Percentiles rank a stretch among this genome's conserved stretches.
Evolutionary conservation across 192 early-diverging fungal species (phyloP).

Genomic region (Umbelopsis sp.): DNA sequence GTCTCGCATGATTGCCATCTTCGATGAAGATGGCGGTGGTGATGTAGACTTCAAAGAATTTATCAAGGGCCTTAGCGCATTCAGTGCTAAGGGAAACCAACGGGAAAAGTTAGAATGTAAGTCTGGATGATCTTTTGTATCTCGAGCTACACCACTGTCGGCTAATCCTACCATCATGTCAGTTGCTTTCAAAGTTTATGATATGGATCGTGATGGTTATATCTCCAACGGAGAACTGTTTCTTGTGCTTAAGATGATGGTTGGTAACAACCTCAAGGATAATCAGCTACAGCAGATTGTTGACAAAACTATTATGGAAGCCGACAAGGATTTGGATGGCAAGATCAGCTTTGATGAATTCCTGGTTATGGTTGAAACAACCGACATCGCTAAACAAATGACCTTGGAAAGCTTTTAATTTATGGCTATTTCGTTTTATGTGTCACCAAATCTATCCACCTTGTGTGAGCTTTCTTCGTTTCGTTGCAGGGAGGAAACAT

Average conservation of each 20-base stretch:
- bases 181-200: slow-evolving; percentile 99
- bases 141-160: not conserved
- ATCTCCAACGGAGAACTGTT: slow-evolving; percentile 99
- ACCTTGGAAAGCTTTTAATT: slow-evolving; percentile 76
- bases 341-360: slow-evolving; percentile 98
- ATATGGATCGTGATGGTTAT: slow-evolving; percentile 98
- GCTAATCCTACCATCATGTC: not conserved
- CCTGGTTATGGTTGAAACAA: slow-evolving; percentile 89
- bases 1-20: slow-evolving; percentile 92
- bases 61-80: slow-evolving; percentile 91
- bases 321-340: slow-evolving; percentile 93
- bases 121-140: slow-evolving; percentile 23
- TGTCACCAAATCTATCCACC: not conserved
- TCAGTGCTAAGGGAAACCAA: slow-evolving; percentile 93
- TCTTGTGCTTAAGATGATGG: slow-evolving; percentile 99
- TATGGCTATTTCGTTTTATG: not conserved
- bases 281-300: slow-evolving; percentile 99
- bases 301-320: slow-evolving; percentile 99
- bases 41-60: slow-evolving; percentile 99
- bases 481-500: not conserved
- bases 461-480: not conserved
- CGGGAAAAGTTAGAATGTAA: slow-evolving; percentile 93
- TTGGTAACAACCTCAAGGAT: slow-evolving; percentile 95
- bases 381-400: slow-evolving; percentile 95
- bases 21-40: slow-evolving; percentile 97